Evolutionary conservation across 805 yeast genomes (phyloP), one percentile per base, ranked within the genome.

Genomic region (Kuraishia hungarica): DNA sequence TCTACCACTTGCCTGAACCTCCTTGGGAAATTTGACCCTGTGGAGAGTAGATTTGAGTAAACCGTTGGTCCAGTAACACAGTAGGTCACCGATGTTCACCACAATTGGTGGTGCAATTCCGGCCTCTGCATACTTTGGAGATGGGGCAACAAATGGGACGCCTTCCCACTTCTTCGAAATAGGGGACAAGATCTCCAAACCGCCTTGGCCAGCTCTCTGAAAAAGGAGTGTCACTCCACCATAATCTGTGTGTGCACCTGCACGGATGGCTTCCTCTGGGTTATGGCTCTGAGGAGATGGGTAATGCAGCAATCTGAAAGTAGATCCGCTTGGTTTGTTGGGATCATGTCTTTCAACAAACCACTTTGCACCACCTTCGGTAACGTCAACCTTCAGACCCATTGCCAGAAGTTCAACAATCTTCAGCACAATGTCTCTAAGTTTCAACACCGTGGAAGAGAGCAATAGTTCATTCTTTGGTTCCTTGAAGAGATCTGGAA

Each of bases 241-340:
- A 63, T 86, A 87, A 64, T 87, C 93, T 1, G 93, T 86, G 61
- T 87, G 93, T 2, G 92, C 91, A 39, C 93, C 94, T 2, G 92
- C 92, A 54, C 91, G 72, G 53, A 84, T 76, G 8, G 71, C 73
- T 15, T 79, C 75, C 56, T 80, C 81, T 2, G 82, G 78, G 53
- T 70, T 75, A 53, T 67, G 61, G 1, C 67, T 60, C 55, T 74
- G 73, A 54, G 77, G 80, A 8, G 82, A 75, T 0, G 91, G 91
- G 63, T 87, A 87, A 62, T 83, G 87, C 51, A 87, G 69, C 60
- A 87, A 72, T 62, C 93, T 71, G 63, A 87, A 74, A 0, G 87
- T 79, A 2, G 89, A 73, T n/a, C 87, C 87, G 21, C 86, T 80
- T 10, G 66, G 64, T 55, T 76, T 71, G 19, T 69, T 68, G 0